Conservation (phyloP, 108 stramenopile species). For the Schizochytrium sp. region DNA sequence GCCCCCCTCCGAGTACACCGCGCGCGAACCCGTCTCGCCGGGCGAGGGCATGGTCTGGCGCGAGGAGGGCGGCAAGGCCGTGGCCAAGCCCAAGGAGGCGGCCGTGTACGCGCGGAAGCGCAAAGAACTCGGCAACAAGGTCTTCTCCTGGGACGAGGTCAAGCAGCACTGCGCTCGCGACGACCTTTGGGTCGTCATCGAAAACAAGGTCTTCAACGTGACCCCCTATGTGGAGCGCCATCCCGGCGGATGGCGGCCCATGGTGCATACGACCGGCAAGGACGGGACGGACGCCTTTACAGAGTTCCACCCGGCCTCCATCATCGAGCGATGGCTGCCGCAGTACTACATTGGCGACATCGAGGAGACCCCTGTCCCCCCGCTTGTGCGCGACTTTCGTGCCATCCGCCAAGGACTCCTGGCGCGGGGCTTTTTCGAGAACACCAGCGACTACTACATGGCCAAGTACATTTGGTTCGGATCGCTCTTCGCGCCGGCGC, state of each 20-base stretch:
- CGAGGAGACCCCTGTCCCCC: conserved; percentile 31
- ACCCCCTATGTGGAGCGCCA: conserved; percentile 56
- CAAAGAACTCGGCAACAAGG: background rate
- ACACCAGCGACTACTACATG: conserved; percentile 31
- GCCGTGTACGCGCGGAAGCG: background rate
- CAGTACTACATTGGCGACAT: conserved; percentile 53
- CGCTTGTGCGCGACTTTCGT: conserved; percentile 52
- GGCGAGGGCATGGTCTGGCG: conserved; percentile 3
- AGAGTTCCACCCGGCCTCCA: conserved; percentile 55
- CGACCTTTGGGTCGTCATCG: conserved; percentile 70
- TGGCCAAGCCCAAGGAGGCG: background rate
- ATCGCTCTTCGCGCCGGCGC: conserved; percentile 1
- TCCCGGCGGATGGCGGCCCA: conserved; percentile 62
- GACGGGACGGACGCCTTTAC: conserved; percentile 64
- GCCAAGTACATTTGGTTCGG: conserved; percentile 19
- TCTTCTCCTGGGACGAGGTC: conserved; percentile 69
- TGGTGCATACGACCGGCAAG: conserved; percentile 56
- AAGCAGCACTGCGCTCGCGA: conserved; percentile 75
- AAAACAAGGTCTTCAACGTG: conserved; percentile 59
- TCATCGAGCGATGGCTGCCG: conserved; percentile 46
- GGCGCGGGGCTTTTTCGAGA: conserved; percentile 36
- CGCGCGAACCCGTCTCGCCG: background rate
- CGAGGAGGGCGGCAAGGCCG: conserved; percentile 15
- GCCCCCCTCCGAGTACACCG: background rate
- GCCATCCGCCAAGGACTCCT: conserved; percentile 43